phyloP scores from a whole-genome alignment of 345 rosid species.

The Salix purpurea region DNA sequence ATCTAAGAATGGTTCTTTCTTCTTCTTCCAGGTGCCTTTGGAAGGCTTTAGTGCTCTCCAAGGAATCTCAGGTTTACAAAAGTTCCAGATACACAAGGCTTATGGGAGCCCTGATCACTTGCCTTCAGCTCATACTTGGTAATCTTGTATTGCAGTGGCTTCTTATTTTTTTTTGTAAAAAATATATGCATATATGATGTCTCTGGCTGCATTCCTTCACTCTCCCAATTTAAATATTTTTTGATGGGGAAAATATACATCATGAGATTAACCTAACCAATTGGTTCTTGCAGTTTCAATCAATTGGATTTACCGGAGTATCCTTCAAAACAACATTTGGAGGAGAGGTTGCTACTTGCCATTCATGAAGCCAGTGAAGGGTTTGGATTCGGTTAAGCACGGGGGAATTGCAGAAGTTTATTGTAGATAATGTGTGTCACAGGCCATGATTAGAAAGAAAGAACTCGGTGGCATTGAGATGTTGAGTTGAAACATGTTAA shows the following conservation, averaged over 20 bases:
- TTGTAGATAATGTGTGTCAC: constrained; percentile 9
- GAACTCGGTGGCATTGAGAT: constrained; percentile 17
- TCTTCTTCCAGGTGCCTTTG: constrained; percentile 65
- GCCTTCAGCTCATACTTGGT: constrained; percentile 99
- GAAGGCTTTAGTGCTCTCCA: constrained; percentile 97
- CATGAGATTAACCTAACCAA: not conserved
- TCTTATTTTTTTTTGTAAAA: not conserved
- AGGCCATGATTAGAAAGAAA: constrained; percentile 11
- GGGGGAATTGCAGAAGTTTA: constrained; percentile 32
- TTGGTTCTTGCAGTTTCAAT: constrained; percentile 68
- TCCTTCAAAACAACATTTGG: constrained; percentile 82
- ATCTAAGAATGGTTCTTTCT: not conserved
- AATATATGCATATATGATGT: not conserved
- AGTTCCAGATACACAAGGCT: constrained; percentile 98
- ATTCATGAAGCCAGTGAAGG: constrained; percentile 97
- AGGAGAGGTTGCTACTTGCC: constrained; percentile 86
- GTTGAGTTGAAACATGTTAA: constrained; percentile 32
- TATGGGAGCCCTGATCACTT: constrained; percentile 87
- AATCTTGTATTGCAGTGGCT: not conserved
- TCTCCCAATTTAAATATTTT: too few relatives aligned
- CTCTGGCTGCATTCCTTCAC: too few relatives aligned
- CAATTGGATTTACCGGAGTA: constrained; percentile 95
- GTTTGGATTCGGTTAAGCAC: constrained; percentile 73
- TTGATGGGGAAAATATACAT: too few relatives aligned
- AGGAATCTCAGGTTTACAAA: constrained; percentile 93